Base-by-base conservation (phyloP, 73 alveolate species). In the Stentor coeruleus region DNA sequence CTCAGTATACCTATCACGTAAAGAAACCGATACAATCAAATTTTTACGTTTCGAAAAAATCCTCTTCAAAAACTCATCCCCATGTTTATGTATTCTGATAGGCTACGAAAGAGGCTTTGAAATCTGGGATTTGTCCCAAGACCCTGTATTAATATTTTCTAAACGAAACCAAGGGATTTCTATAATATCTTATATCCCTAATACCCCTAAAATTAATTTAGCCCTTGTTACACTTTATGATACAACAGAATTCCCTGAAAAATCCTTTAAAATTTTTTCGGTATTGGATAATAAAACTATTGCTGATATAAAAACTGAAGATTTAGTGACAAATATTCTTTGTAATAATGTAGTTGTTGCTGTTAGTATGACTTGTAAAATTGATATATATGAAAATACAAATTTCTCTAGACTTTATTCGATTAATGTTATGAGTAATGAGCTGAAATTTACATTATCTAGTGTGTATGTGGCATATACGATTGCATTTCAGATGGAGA, bases 51-150 rank as follows among this genome's bases (percentile, higher is more conserved):
- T 66, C 33, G 49, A 66, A 33, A 31, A 66, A 33, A 66, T 66
- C 33, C 0, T 14, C 39, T 66, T 66, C 42, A 66, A 66, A 33
- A 11, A 20, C 15, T 26, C 36, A 28, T n/a, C n/a, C n/a, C 33
- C 39, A 33, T 14, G 14, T 20, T 31, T 66, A 0, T 20, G n/a
- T 20, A 40, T 31, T 66, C 39, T 66, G 40, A 66, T 66, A 0
- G 79, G 79, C 2, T 66, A 66, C 33, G 79, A 66, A 33, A 26
- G 36, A 33, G 79, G 79, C 36, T 66, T 66, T 31, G 40, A 66
- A 33, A 40, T 31, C 39, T 66, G 79, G 37, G 79, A 20, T 26
- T 20, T 66, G 37, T 26, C 36, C 39, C 33, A 37, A 20, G 79
- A 66, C 11, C 79, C 79, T 40, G 37, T 28, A 11, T 33, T 66